A percentile compares a stretch with the other conserved stretches of the same genome.
Conservation (phyloP, 169 alveolate genomes). For the Perkinsus olseni region DNA sequence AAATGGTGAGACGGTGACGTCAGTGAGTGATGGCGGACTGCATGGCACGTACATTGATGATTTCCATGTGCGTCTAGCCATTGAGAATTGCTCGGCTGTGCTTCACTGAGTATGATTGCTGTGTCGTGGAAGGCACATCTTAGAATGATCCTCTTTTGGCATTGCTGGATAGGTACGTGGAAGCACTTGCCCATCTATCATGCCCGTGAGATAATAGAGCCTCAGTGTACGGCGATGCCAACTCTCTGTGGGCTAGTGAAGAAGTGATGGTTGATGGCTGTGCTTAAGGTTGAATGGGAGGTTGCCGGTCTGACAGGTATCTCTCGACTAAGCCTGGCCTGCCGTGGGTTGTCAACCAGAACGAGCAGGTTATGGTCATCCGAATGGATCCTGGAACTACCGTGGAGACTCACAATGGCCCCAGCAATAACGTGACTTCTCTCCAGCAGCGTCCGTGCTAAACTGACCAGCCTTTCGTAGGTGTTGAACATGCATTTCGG, state of each 20-base stretch:
- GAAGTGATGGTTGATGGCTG: background rate
- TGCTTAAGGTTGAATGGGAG: background rate
- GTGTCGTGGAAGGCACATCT: too few species aligned
- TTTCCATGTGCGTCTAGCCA: too few species aligned
- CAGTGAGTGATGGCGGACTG: background rate
- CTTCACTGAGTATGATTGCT: too few species aligned
- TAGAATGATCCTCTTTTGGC: too few species aligned
- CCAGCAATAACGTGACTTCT: conserved; percentile 24
- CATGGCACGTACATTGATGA: too few species aligned
- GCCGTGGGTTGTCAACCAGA: conserved; percentile 35
- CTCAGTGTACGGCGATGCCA: background rate
- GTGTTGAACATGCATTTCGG: background rate
- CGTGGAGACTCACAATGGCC: conserved; percentile 33
- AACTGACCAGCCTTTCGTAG: too few species aligned
- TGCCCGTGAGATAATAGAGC: background rate
- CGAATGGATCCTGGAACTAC: conserved; percentile 2
- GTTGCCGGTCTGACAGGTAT: background rate
- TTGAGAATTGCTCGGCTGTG: too few species aligned
- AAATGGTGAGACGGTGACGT: background rate
- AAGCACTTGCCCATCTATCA: background rate
- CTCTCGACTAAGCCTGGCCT: background rate
- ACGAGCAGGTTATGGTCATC: conserved; percentile 23
- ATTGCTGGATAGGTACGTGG: background rate
- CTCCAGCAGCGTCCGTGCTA: conserved; percentile 16
- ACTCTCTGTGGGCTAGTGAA: background rate